Percentiles rank a stretch among this genome's conserved stretches.
These are phyloP conservation scores for Spiraea crenata DNA, from an alignment of 331 rosid species.

Conservation along the genomic window DNA sequence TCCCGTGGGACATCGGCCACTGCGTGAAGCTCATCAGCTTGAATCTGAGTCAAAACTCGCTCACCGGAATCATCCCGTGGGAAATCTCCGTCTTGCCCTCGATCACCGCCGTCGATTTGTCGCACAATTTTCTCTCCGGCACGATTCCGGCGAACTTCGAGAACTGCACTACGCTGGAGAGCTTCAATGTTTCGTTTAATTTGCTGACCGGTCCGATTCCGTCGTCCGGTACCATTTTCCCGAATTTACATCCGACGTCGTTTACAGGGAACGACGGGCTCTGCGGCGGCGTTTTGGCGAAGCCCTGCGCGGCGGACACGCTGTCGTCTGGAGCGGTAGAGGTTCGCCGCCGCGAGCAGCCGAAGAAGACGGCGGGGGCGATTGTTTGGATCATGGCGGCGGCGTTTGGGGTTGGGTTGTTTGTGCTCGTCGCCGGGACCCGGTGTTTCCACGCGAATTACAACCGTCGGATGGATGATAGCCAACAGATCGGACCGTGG, in stretches of 20 bases:
- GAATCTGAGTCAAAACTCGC: conserved; percentile 60
- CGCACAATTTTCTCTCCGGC: conserved; percentile 79
- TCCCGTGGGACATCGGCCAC: conserved; percentile 81
- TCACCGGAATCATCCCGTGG: conserved; percentile 86
- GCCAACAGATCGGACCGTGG: conserved; percentile 73
- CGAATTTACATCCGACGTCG: conserved; percentile 66
- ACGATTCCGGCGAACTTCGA: conserved; percentile 76
- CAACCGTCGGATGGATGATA: conserved; percentile 38
- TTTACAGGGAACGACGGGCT: conserved; percentile 74
- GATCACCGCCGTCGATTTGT: conserved; percentile 79
- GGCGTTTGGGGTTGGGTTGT: conserved; percentile 76
- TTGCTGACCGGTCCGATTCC: conserved; percentile 78
- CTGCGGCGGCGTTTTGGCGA: conserved; percentile 61
- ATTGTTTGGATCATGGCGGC: conserved; percentile 89
- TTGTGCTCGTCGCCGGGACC: conserved; percentile 75
- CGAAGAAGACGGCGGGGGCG: conserved; percentile 68
- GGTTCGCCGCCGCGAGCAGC: conserved; percentile 38
- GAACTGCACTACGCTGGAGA: conserved; percentile 68
- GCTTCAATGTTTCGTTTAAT: conserved; percentile 74
- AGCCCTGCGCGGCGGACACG: conserved; percentile 55
- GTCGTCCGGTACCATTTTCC: conserved; percentile 52
- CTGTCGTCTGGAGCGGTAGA: conserved; percentile 28
- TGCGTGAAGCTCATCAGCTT: conserved; percentile 62
- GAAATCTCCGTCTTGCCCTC: conserved; percentile 78
- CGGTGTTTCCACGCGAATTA: conserved; percentile 75